Conservation (phyloP, 2,329 filamentous ascomycete species). For the Geosmithia putterillii region DNA sequence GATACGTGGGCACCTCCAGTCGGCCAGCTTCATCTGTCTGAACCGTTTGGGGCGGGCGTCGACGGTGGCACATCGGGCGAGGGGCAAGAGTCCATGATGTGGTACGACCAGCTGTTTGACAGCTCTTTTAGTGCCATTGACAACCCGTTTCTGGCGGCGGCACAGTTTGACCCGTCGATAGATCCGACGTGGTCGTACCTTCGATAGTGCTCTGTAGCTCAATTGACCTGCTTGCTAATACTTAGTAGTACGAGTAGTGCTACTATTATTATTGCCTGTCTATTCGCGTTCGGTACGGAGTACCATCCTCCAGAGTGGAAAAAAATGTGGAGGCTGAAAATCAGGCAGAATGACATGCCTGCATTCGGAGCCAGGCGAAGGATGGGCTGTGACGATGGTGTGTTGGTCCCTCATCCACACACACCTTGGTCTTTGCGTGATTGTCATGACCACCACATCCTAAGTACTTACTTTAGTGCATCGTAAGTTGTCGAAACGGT, state of each 20-base stretch:
- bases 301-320: too few species aligned
- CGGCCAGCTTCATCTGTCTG: not conserved
- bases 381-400: too few species aligned
- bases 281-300: too few species aligned
- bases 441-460: too few species aligned
- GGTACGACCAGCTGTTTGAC: slow-evolving; percentile 20
- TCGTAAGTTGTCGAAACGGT: too few species aligned
- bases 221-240: slow-evolving; percentile 19
- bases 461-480: too few species aligned
- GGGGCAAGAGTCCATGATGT: slow-evolving; percentile 20
- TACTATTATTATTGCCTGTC: too few species aligned
- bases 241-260: not conserved
- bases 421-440: too few species aligned
- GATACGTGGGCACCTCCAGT: not conserved
- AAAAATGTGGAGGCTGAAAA: too few species aligned
- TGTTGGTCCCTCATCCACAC: too few species aligned
- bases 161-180: slow-evolving; percentile 17
- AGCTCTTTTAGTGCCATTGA: slow-evolving; percentile 20
- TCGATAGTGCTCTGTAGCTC: not conserved
- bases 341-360: too few species aligned
- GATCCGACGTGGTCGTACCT: slow-evolving; percentile 18
- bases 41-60: not conserved
- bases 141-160: slow-evolving; percentile 17
- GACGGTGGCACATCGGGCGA: slow-evolving; percentile 4
- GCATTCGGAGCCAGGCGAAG: too few species aligned